Base-by-base conservation (phyloP, 495 filamentous ascomycete species). In the Aspergillus carlsbadensis region DNA sequence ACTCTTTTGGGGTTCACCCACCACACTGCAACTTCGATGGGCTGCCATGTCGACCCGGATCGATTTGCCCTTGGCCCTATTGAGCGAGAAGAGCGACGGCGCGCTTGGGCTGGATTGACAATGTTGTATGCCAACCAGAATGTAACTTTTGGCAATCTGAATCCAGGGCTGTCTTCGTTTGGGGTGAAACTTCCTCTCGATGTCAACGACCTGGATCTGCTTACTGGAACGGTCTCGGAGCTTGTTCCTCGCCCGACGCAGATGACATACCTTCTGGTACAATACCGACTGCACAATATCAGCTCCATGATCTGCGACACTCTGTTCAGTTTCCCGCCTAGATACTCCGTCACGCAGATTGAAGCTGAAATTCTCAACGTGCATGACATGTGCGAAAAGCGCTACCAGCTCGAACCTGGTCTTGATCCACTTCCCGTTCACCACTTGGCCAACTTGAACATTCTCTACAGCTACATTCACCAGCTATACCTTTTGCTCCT, bases 211-310 rank as follows among this genome's bases (percentile, higher is more conserved):
- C 63, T 70, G 6, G 74, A 78, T 39, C 65, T 80, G n/a, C 65
- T 73, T 5, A 72, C 70, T 1, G 61, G 65, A 1, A 61, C 63
- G 2, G 56, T 57, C 8, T 61, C 70, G 0, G 65, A 71, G 8
- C 45, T 57, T n/a, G 10, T 60, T 0, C 20, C 58, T 10, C 66
- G 68, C 14, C 76, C 75, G 41, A 80, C 76, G 5, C 74, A 79
- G 57, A 78, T 78, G 73, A 76, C 77, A 15, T 76, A 73, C 48
- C 70, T 80, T 17, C 70, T 80, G 10, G 59, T 77, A 20, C 73
- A 74, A 54, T 71, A 69, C 58, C 72, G 70, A 2, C 69, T 79
- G 1, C 68, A 75, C 59, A 66, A 67, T 24, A 60, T 78, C 15
- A 70, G 69, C n/a, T 66, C 67, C 17, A 70, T 69, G 53, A 74